These are phyloP conservation scores for Eugenia klotzschiana DNA, from an alignment of 441 rosid genomes.

Conservation along the genomic window DNA sequence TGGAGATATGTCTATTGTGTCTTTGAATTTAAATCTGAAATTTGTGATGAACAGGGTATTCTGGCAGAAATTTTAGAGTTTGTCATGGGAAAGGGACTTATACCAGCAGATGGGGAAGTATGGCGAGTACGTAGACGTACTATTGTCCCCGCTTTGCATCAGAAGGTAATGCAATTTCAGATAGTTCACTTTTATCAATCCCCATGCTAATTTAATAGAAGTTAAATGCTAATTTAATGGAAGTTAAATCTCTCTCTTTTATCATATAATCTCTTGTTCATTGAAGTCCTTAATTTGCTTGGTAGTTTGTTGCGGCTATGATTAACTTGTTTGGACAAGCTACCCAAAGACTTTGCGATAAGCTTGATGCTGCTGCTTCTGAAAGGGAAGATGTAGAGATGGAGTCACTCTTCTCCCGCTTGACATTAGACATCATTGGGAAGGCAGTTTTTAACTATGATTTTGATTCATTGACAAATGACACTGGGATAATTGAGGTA, in stretches of 20 bases:
- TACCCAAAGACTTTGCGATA: constrained; percentile 81
- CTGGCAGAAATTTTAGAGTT: constrained; percentile 89
- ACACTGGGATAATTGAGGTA: constrained; percentile 93
- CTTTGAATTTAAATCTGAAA: not conserved
- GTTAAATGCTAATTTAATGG: not conserved
- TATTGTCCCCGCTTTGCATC: constrained; percentile 91
- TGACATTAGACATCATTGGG: constrained; percentile 89
- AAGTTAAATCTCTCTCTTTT: not conserved
- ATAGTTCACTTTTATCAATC: not conserved
- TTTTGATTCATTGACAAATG: constrained; percentile 83
- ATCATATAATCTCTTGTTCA: not conserved
- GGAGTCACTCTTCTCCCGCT: constrained; percentile 93
- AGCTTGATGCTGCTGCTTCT: constrained; percentile 68
- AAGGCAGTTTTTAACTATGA: constrained; percentile 94
- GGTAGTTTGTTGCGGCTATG: constrained; percentile 92
- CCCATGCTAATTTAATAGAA: not conserved
- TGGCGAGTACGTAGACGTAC: constrained; percentile 94
- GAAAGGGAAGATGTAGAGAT: constrained; percentile 79
- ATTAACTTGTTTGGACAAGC: constrained; percentile 76
- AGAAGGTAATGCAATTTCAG: constrained; percentile 33
- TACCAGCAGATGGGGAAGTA: constrained; percentile 93
- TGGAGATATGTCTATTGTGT: not conserved
- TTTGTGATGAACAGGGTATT: constrained; percentile 48
- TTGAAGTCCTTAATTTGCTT: constrained; percentile 1
- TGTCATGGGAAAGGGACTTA: constrained; percentile 98